Evolutionary conservation across 1,139 yeast genomes (phyloP).

Genomic region (Lizanozyma gosingica): DNA sequence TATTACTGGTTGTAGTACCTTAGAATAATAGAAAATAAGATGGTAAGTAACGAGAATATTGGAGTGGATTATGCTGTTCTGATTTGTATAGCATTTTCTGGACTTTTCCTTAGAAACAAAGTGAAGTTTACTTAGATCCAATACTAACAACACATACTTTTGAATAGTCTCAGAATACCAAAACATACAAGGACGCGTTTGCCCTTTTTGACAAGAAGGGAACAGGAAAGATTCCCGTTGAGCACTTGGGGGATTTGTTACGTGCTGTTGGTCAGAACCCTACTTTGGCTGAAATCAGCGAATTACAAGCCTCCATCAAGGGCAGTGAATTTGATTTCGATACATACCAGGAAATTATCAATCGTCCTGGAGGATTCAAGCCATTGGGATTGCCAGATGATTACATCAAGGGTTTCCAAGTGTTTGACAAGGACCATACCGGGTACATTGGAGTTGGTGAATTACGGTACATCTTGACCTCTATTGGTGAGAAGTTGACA

Average conservation of each 20-base stretch:
- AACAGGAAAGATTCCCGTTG: conserved; percentile 84
- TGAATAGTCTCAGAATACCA: conserved; percentile 40
- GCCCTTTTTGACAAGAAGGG: conserved; percentile 96
- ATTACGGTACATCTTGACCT: conserved; percentile 83
- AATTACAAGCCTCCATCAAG: conserved; percentile 46
- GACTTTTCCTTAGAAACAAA: no score
- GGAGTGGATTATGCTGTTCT: no score
- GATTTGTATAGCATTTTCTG: no score
- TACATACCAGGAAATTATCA: conserved; percentile 67
- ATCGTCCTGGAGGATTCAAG: conserved; percentile 86
- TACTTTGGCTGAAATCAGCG: conserved; percentile 79
- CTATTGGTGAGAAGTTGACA: conserved; percentile 84
- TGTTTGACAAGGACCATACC: conserved; percentile 89
- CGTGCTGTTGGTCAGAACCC: conserved; percentile 99
- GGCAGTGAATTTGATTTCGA: conserved; percentile 59
- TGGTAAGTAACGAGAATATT: neutral
- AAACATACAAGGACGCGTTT: conserved; percentile 92
- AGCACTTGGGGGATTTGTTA: conserved; percentile 83
- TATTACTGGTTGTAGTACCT: neutral
- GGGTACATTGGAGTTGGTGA: conserved; percentile 98
- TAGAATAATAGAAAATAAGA: neutral
- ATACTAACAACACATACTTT: neutral
- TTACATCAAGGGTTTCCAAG: conserved; percentile 95
- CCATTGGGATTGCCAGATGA: conserved; percentile 93
- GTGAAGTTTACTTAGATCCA: no score